A percentile compares a stretch with the other conserved stretches of the same genome.
Evolutionary conservation across 2,329 filamentous ascomycete species (phyloP).

Genomic region (Clonostachys rosea): DNA sequence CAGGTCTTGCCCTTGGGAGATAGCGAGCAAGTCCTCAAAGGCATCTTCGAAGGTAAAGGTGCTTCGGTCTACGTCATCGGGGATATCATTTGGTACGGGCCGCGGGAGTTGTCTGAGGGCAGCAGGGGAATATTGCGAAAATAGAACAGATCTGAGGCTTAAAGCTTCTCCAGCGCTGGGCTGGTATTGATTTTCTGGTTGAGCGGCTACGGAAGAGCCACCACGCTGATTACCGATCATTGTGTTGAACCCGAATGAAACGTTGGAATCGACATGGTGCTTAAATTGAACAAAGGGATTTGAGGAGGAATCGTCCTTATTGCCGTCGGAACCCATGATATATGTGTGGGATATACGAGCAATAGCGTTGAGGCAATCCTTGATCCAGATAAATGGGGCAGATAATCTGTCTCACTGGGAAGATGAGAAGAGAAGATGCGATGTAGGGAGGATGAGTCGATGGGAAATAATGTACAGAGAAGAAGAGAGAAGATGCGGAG

Average conservation of each 20-base stretch:
- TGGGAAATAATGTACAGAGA: too few relatives aligned
- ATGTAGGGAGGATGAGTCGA: too few relatives aligned
- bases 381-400: too few relatives aligned
- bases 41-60: conserved; percentile 51
- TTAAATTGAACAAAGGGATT: conserved; percentile 35
- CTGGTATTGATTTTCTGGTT: background rate
- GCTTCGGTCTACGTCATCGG: conserved; percentile 23
- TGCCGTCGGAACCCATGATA: background rate
- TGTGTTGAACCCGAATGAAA: conserved; percentile 17
- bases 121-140: background rate
- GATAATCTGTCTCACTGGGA: too few relatives aligned
- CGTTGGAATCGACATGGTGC: conserved; percentile 29
- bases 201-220: conserved; percentile 7
- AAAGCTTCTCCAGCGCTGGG: background rate
- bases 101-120: conserved; percentile 36
- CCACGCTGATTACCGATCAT: conserved; percentile 2
- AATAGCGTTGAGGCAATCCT: too few relatives aligned
- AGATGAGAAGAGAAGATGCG: too few relatives aligned
- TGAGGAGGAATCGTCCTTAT: background rate
- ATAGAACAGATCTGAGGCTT: background rate
- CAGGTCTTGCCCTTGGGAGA: conserved; percentile 34
- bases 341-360: too few relatives aligned
- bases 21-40: conserved; percentile 52
- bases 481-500: too few relatives aligned
- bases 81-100: conserved; percentile 39